Percentiles rank a stretch among this genome's conserved stretches.
phyloP scores from a whole-genome alignment of 805 yeast genomes.

The Candida peoriensis region DNA sequence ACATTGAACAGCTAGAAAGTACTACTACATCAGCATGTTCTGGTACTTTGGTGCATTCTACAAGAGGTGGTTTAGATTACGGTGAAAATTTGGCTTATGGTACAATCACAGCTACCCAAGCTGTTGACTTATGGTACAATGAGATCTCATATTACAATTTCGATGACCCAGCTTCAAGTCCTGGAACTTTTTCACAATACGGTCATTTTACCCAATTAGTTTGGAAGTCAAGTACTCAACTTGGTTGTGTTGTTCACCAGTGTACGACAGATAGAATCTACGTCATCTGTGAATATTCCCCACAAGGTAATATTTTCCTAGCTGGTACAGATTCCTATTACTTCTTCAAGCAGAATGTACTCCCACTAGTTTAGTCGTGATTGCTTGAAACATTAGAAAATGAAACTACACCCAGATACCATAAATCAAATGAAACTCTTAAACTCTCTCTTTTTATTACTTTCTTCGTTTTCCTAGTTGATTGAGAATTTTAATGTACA shows the following conservation, averaged over 20 bases:
- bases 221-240: conserved; percentile 55
- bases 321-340: conserved; percentile 25
- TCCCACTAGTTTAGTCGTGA: conserved; percentile 24
- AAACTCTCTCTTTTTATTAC: too few species aligned
- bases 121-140: conserved; percentile 69
- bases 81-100: conserved; percentile 82
- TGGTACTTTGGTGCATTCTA: conserved; percentile 58
- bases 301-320: conserved; percentile 44
- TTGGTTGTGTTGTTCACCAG: conserved; percentile 53
- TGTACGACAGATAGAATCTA: conserved; percentile 38
- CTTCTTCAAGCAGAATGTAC: conserved; percentile 40
- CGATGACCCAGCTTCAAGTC: conserved; percentile 34
- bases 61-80: conserved; percentile 41
- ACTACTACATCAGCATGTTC: conserved; percentile 47
- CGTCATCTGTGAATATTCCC: conserved; percentile 64
- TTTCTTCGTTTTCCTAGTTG: too few species aligned
- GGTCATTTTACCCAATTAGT: conserved; percentile 78
- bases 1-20: conserved; percentile 36
- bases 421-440: too few species aligned
- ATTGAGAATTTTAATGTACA: too few species aligned
- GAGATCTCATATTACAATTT: conserved; percentile 56
- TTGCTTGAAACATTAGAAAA: neutral
- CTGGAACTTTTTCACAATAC: conserved; percentile 43
- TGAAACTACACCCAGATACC: too few species aligned
- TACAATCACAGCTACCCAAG: conserved; percentile 31